Evolutionary conservation across 2,329 filamentous ascomycete species (phyloP), one percentile per base, ranked within the genome.

Genomic region (Penicillium olsonii): DNA sequence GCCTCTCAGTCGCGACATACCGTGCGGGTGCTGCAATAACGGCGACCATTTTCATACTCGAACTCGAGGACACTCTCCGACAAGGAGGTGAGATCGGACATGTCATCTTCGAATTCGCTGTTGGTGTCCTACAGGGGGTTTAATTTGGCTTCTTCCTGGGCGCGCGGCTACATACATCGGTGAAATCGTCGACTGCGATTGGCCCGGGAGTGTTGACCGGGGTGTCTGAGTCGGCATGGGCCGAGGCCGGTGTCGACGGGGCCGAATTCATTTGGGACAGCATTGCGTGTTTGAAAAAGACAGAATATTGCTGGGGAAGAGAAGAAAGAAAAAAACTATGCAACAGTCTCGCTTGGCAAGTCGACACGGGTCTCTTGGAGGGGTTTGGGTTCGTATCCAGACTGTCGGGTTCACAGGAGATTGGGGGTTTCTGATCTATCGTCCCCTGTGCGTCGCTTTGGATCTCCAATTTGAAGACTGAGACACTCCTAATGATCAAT

Each of bases 31-130:
- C 57, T 62, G 54, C 68, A 66, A 48, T 70, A 71, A 11, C 68
- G 63, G n/a, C 68, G 66, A n/a, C 69, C 69, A 55, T 71, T 68
- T 46, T 71, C 69, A 49, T 67, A 72, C 35, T 68, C 57, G 57
- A 68, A 72, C 35, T 70, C 53, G 7, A 66, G 48, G 8, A 70
- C 55, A 37, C 66, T 69, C 2, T 52, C 56, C 4, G 58, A 57
- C 1, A 63, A 42, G 6, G 56, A 62, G 14, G 57, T 56, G 29
- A 54, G 48, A 35, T 57, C 55, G 18, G 56, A 56, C 37, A 41
- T 19, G 6, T 31, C 34, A 19, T 57, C 44, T 10, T 40, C 47
- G 34, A 53, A 53, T 46, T 53, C 37, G 37, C 50, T 42, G 34
- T 49, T 53, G 19, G 17, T 33, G 33, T 53, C 50, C 50, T 53